Base-by-base conservation (phyloP, 1,139 yeast species). In the Geotrichum phurueaensis region DNA sequence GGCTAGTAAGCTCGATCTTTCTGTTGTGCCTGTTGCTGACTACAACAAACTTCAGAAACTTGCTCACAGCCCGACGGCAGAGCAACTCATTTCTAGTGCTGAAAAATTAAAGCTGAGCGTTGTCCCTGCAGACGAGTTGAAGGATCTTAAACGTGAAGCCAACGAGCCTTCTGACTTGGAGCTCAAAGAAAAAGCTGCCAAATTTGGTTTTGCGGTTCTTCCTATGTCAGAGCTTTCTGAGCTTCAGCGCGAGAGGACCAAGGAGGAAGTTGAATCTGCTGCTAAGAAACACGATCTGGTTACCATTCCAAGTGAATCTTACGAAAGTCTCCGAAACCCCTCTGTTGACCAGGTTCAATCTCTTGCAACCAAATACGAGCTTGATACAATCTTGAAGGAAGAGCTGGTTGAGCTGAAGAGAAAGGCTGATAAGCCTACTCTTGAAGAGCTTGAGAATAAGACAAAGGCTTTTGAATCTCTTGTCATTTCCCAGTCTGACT, bases 151-250 rank as follows among this genome's bases (percentile, higher is more conserved):
- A 49, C 62, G 68, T 29, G 64, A 64, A 50, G 66, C 67, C 5
- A 67, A 66, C 5, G 61, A 67, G 31, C 72, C 72, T 1, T 62
- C 67, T 2, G 64, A 64, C 58, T 65, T 62, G 7, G 80, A 79
- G 52, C 73, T 83, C 22, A 80, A 80, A 64, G 70, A 73, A 9
- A 82, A 78, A 67, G 51, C 57, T 25, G 43, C 51, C 10, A 25
- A 43, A 68, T 71, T 60, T 69, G 73, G 18, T 65, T 72, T 59
- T 81, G 81, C 15, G 66, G 73, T 58, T 54, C 31, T 62, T 7
- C 50, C 62, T n/a, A 43, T 20, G 9, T 48, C 55, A 3, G 53
- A 54, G 31, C 51, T 59, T 45, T 57, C 53, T 13, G 60, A 61
- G 23, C 66, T 73, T 43, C 63, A 67, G 33, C 62, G 67, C 18